Base-by-base conservation (phyloP, 2,329 filamentous ascomycete species). In the Ceratocystis papillata region DNA sequence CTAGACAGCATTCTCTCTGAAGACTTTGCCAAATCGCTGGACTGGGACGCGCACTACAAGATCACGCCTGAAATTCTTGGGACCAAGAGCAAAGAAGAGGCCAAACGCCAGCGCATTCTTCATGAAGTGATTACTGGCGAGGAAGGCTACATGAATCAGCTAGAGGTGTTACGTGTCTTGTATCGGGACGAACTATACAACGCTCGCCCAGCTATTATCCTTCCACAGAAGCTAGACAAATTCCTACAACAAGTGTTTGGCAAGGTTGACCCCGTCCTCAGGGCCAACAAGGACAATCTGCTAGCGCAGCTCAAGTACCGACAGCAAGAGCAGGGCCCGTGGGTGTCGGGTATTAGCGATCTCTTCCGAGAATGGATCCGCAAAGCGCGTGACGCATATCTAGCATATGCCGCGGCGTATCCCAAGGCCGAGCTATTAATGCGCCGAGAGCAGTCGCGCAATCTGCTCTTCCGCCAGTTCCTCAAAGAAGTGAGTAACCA, bases 301-400 rank as follows among this genome's bases (percentile, higher is more conserved):
- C 78, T 99, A 28, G 88, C 93, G 1, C 93, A 96, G 74, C 83
- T 99, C 71, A 97, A 97, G 73, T 99, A 97, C 74, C 86, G 94
- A 30, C 94, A 99, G 74, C 89, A 94, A 72, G 94, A 97, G 73
- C 93, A 99, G 77, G 94, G 94, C 0, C 94, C 94, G 0, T 99
- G 91, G 86, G 87, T 99, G 67, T 81, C 84, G 12, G 94, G 94
- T 2, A 96, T 96, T 76, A 96, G 92, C 73, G 94, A 97, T 72
- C 90, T 99, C 62, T 97, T 99, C 79, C 82, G 94, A 67, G 94
- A 99, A 77, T 99, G 94, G 94, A 96, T 97, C 69, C 85, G 94
- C 69, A 97, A 96, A 75, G 94, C 94, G 41, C 90, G 87, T 74
- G 79, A 82, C 1, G 87, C 90, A 10, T 99, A 97, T 73, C 86